Evolutionary conservation across 2,329 filamentous ascomycete species (phyloP), one percentile per base, ranked within the genome.

Genomic region (Colletotrichum caudatum): DNA sequence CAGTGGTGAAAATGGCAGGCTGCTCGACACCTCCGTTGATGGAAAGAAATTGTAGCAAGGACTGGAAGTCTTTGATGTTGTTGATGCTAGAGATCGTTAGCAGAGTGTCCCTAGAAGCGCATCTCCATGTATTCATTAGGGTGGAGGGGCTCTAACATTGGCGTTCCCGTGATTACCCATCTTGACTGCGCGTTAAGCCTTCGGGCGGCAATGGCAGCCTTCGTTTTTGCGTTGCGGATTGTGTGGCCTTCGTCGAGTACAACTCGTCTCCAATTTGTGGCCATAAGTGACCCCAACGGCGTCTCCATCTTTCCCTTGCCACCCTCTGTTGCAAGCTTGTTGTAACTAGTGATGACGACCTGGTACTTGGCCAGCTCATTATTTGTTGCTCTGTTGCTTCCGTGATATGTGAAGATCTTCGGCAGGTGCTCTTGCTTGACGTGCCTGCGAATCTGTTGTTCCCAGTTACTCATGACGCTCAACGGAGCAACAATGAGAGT

Each of bases 381-480:
- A 2, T 82, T 83, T 64, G 88, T 86, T 67, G 87, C 82, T 73
- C 89, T 90, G 85, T 75, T 86, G 82, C 74, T 82, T 0, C 92
- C 92, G 77, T 97, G 93, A 77, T 95, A 96, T 41, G 91, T 90
- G 76, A 94, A 85, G 5, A 96, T 86, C 12, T 86, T 89, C 8
- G 94, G 89, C 1, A 84, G 82, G 66, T 89, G 82, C n/a, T 92
- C 87, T 6, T 85, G 79, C 48, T 89, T 87, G 57, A 95, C 87
- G 77, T 97, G 94, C 48, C 88, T 86, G 73, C 88, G 84, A 65
- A 95, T 93, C 80, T 97, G 94, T 65, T 92, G 90, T 75, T 89
- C 90, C 94, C 94, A 97, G 76, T 97, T 97, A 77, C 92, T 94
- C 92, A 97, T 95, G 26, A 97, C 94, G 63, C 91, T 92, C 7